Base-by-base conservation (phyloP, 495 filamentous ascomycete genomes). In the Sporormia fimetaria region DNA sequence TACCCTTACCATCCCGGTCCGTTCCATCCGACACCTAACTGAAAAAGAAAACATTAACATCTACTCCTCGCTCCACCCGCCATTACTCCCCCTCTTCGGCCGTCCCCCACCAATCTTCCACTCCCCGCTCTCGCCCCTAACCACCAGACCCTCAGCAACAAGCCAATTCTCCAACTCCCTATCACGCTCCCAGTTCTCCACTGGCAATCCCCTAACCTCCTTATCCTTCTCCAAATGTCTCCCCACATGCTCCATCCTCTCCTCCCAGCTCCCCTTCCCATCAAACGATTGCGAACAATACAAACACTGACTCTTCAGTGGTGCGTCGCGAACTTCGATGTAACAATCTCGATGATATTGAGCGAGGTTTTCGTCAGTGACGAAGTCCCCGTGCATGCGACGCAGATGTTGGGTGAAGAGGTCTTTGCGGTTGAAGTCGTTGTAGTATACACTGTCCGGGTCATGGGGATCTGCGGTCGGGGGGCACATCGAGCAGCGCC, bases 351-450 rank as follows among this genome's bases (percentile, higher is more conserved):
- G 55, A 40, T 75, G 73, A 9, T 80, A 63, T 1, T 44, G 42
- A 11, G 69, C 63, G 25, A 52, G 1, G 44, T 54, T 21, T 54
- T 53, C 53, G 58, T 54, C 56, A 18, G 32, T 40, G 20, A 56
- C 45, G 1, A 25, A 33, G 21, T 42, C 40, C 21, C 39, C 61
- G 53, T 96, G 88, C 87, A 94, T 94, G 31, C 88, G 81, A n/a
- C 86, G 79, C 7, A 92, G 67, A 53, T 96, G 88, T 51, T 94
- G 87, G 0, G 81, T 88, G 67, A 87, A 93, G 17, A 94, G 75
- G 49, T 94, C 87, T 57, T 93, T 94, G 48, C 87, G 80, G 62
- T 92, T 90, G 65, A 93, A 93, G 57, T 83, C 76, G 38, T 83
- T 78, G 45, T 61, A 56, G 27, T 54, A 54, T 21, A 49, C 21